These are phyloP conservation scores for Vitis rupestris DNA, from an alignment of 164 flowering plant species.

Conservation along the genomic window DNA sequence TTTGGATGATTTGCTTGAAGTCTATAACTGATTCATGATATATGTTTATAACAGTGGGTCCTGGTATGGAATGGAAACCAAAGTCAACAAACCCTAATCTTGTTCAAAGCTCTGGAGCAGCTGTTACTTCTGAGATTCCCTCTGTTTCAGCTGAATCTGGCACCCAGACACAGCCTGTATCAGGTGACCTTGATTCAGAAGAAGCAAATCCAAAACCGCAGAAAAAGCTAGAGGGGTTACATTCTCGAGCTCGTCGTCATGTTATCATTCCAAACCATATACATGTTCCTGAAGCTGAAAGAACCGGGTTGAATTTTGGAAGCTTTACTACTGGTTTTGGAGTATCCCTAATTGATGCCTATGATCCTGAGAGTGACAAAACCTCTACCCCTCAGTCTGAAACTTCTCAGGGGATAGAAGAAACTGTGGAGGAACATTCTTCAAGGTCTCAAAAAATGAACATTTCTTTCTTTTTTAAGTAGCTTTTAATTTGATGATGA, in stretches of 20 bases:
- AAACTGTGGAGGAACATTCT: constrained; percentile 45
- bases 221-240: constrained; percentile 57
- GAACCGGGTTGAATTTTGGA: constrained; percentile 79
- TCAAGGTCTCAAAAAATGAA: constrained; percentile 42
- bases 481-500: neutral
- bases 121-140: constrained; percentile 36
- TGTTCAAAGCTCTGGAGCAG: constrained; percentile 39
- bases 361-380: constrained; percentile 49
- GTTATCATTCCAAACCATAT: constrained; percentile 87
- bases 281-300: constrained; percentile 83
- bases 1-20: constrained; percentile 4
- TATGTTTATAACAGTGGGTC: constrained; percentile 38
- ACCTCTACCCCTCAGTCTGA: constrained; percentile 54
- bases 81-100: constrained; percentile 43
- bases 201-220: constrained; percentile 48
- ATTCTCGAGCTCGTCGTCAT: constrained; percentile 50
- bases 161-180: constrained; percentile 21
- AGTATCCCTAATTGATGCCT: constrained; percentile 24
- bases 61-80: constrained; percentile 87
- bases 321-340: constrained; percentile 78
- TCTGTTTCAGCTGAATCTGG: constrained; percentile 33
- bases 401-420: constrained; percentile 57
- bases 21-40: neutral
- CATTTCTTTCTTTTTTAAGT: neutral
- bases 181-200: constrained; percentile 28